A percentile compares a stretch with the other conserved stretches of the same genome.
Conservation (phyloP, 108 stramenopile genomes). For the Cylindrotheca closterium region DNA sequence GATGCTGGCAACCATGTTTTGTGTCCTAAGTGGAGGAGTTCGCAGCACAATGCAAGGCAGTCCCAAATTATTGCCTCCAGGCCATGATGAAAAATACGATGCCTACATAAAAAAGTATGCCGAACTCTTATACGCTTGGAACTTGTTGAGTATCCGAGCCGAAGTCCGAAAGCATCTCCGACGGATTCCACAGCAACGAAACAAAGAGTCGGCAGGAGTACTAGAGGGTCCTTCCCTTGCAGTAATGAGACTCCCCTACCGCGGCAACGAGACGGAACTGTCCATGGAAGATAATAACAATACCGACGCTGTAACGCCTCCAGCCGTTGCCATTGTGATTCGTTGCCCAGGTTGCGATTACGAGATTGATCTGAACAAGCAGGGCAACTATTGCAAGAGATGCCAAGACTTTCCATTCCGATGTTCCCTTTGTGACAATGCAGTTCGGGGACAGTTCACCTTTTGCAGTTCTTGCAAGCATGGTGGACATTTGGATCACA, state of each 20-base stretch:
- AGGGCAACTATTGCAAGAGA: slow-evolving; percentile 42
- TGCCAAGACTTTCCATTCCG: slow-evolving; percentile 69
- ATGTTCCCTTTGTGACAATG: slow-evolving; percentile 73
- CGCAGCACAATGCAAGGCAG: slow-evolving; percentile 2
- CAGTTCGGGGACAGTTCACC: slow-evolving; percentile 69
- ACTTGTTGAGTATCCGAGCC: slow-evolving; percentile 55
- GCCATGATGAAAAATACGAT: slow-evolving; percentile 54
- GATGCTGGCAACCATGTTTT: slow-evolving; percentile 78
- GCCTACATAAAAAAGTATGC: slow-evolving; percentile 66
- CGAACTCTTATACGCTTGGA: slow-evolving; percentile 69
- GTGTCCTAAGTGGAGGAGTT: slow-evolving; percentile 55
- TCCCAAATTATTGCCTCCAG: slow-evolving; percentile 47
- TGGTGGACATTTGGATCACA: slow-evolving; percentile 73
- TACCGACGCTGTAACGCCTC: slow-evolving; percentile 7
- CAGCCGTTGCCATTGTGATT: slow-evolving; percentile 46
- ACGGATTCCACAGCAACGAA: slow-evolving; percentile 32
- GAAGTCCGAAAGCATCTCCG: slow-evolving; percentile 73
- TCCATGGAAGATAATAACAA: background rate
- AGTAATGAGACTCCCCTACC: no score
- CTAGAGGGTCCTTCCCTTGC: no score
- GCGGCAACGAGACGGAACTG: no score
- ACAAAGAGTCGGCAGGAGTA: no score
- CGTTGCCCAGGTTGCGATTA: slow-evolving; percentile 50
- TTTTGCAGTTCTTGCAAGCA: slow-evolving; percentile 59
- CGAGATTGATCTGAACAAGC: slow-evolving; percentile 32